These are phyloP conservation scores for Westerdykella sp. DNA, from an alignment of 2,329 filamentous ascomycete genomes.

Conservation along the genomic window DNA sequence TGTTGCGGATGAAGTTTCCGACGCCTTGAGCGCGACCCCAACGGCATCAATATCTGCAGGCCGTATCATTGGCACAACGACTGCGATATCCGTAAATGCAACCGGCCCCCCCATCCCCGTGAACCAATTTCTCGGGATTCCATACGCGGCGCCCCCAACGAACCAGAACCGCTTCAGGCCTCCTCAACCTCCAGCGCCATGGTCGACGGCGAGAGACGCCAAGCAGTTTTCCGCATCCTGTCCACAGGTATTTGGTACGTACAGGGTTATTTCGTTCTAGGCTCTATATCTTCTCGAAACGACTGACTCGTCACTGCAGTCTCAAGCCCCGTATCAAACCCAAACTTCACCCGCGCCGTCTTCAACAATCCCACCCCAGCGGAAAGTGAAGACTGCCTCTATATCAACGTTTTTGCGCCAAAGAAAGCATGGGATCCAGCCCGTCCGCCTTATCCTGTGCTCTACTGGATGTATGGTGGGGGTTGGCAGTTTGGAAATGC, in stretches of 20 bases:
- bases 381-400: conserved; percentile 26
- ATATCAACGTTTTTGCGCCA: conserved; percentile 27
- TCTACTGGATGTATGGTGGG: conserved; percentile 8
- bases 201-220: background rate
- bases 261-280: background rate
- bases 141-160: conserved; percentile 1
- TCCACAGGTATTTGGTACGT: background rate
- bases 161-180: conserved; percentile 1
- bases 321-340: background rate
- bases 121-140: conserved; percentile 4
- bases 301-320: background rate
- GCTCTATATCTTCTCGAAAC: background rate
- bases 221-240: conserved; percentile 1
- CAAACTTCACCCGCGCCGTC: conserved; percentile 1
- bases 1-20: no score
- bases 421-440: background rate
- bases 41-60: conserved; percentile 2
- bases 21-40: background rate
- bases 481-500: conserved; percentile 2
- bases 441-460: background rate
- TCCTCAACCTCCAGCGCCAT: background rate
- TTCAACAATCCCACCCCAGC: conserved; percentile 4
- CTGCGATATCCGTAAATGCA: background rate
- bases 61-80: conserved; percentile 2
- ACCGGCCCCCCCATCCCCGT: background rate